Percentiles rank a stretch among this genome's conserved stretches.
Evolutionary conservation across 805 yeast species (phyloP).

Genomic region (Wickerhamiella parazyma): DNA sequence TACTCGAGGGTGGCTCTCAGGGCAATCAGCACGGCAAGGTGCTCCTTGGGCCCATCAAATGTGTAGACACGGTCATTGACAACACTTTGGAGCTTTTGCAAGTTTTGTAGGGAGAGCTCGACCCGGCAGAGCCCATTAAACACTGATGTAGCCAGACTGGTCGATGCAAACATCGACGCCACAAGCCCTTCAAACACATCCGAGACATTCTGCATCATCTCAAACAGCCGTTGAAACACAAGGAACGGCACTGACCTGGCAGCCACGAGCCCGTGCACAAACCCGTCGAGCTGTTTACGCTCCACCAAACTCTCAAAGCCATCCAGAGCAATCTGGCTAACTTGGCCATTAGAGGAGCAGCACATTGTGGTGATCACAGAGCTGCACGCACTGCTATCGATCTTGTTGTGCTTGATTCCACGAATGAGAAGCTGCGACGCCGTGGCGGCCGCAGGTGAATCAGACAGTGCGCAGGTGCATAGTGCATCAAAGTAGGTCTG

Average conservation of each 20-base stretch:
- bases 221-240: conserved; percentile 6
- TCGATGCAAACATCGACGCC: not conserved
- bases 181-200: not conserved
- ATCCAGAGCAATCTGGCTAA: conserved; percentile 6
- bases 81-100: not conserved
- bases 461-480: conserved; percentile 1
- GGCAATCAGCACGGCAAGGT: conserved; percentile 1
- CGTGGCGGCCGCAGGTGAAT: not conserved
- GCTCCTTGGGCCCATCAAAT: not conserved
- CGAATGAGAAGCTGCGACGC: conserved; percentile 7
- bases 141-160: not conserved
- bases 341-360: conserved; percentile 1
- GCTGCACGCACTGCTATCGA: conserved; percentile 5
- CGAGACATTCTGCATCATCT: not conserved
- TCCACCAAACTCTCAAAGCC: conserved; percentile 5
- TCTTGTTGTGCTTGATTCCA: conserved; percentile 7
- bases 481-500: conserved; percentile 6
- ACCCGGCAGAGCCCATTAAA: conserved; percentile 2
- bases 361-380: conserved; percentile 6
- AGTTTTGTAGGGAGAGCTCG: not conserved
- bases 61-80: not conserved
- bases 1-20: conserved; percentile 5
- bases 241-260: not conserved
- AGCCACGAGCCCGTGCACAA: conserved; percentile 5
- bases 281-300: conserved; percentile 1